Base-by-base conservation (phyloP, 371 early-diverging fungal species). In the Mucor velutinosus region DNA sequence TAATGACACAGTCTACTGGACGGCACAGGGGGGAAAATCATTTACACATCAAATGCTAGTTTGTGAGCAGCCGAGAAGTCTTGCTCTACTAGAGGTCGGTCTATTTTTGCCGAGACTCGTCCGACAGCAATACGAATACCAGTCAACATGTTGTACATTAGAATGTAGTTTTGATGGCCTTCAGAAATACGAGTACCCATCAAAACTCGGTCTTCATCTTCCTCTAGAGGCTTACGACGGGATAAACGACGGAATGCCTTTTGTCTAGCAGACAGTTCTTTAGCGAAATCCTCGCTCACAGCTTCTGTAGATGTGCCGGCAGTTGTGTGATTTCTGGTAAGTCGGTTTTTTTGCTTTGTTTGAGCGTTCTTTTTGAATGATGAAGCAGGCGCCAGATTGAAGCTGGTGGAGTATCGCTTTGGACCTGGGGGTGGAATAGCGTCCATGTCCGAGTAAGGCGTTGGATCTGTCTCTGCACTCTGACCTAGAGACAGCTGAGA, bases 71-170 rank as follows among this genome's bases (percentile, higher is more conserved):
- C 92, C 0, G 59, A 77, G 76, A 92, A 97, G 78, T 97, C 97
- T 51, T 83, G 87, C 21, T 84, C 84, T 0, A 79, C 78, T 55
- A 96, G 77, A 0, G 83, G 79, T 19, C 94, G 85, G 57, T 84
- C 76, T n/a, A 87, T 87, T 70, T 95, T 94, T 19, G 95, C 94
- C 64, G 87, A 86, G 70, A 94, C 93, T 49, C 96, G 87, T 32
- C 72, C 69, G 49, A 72, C 92, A n/a, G 89, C 87, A 30, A 89
- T 89, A 23, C 93, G 87, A 62, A 93, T 92, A 27, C 93, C 97
- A 3, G 96, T 97, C 59, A 97, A 78, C 97, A 97, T 96, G 71
- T 97, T 93, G 82, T 96, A 96, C 97, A 96, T 97, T 35, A 96
- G 82, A 62, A 94, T 87, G 68, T 88, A 87, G 68, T 88, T 88